Evolutionary conservation across 1,139 yeast species (phyloP).

Genomic region (Starmera stellimalicola): DNA sequence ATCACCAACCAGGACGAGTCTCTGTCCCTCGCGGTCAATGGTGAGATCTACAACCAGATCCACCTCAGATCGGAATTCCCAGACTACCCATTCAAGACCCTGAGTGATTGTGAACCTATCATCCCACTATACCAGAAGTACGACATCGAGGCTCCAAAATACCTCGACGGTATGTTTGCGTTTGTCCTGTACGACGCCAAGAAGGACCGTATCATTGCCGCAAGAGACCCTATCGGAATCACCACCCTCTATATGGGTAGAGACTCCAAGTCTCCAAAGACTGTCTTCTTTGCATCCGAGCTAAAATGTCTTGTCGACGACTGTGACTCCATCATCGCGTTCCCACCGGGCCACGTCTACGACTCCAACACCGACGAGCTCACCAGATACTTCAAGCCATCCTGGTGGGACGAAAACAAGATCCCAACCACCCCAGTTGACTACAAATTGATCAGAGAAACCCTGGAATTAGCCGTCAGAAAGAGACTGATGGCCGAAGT

Average conservation of each 20-base stretch:
- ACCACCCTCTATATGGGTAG: constrained; percentile 95
- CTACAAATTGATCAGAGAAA: constrained; percentile 58
- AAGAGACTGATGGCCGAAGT: constrained; percentile 99
- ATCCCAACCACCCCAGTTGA: constrained; percentile 74
- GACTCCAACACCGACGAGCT: constrained; percentile 82
- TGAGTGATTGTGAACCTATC: constrained; percentile 95
- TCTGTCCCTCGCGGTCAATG: constrained; percentile 79
- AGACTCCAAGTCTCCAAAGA: constrained; percentile 54
- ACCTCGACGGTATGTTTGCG: constrained; percentile 97
- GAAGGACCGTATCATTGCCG: constrained; percentile 84
- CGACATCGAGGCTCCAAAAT: constrained; percentile 82
- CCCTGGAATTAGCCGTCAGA: constrained; percentile 90
- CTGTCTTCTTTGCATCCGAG: constrained; percentile 89
- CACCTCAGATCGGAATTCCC: constrained; percentile 65
- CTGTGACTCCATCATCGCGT: constrained; percentile 85
- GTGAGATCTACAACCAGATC: constrained; percentile 97
- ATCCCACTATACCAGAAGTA: constrained; percentile 85
- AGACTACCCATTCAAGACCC: constrained; percentile 72
- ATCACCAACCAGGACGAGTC: constrained; percentile 72
- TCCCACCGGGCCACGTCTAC: constrained; percentile 98
- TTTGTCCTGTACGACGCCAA: constrained; percentile 82
- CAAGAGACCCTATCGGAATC: constrained; percentile 97
- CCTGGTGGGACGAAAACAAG: constrained; percentile 82
- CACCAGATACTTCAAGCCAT: constrained; percentile 82
- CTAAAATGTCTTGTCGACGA: constrained; percentile 88